A percentile compares a stretch with the other conserved stretches of the same genome.
phyloP scores from a whole-genome alignment of 306 rosid genomes.

The Luffa aegyptiaca region DNA sequence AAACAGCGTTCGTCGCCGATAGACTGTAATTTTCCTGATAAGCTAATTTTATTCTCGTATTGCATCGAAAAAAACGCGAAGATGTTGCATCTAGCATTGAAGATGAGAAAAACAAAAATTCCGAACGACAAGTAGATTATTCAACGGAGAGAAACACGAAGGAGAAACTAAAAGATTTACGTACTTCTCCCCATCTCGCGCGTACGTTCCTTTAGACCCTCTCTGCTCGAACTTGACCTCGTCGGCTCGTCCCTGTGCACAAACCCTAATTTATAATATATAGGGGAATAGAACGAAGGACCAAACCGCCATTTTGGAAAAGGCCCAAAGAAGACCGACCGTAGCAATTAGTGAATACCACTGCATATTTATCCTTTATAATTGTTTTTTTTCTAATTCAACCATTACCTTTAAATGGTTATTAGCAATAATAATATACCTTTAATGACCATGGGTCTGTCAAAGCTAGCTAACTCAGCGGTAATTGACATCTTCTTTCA shows the following conservation, averaged over 20 bases:
- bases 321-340: background rate
- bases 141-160: background rate
- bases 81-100: background rate
- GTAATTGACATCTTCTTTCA: no score
- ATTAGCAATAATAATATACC: no score
- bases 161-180: background rate
- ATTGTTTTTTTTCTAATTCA: no score
- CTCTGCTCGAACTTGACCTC: background rate
- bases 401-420: no score
- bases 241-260: background rate
- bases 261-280: background rate
- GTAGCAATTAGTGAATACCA: no score
- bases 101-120: background rate
- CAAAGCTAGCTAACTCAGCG: no score
- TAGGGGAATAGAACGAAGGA: background rate
- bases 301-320: background rate
- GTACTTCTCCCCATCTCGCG: constrained; percentile 7
- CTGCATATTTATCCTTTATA: no score
- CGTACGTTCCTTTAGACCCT: background rate
- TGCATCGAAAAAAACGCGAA: background rate
- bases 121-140: background rate
- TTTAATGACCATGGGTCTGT: no score
- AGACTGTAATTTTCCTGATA: background rate
- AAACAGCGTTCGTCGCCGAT: background rate
- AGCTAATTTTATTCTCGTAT: background rate